Evolutionary conservation across 768 basidiomycete genomes (phyloP), one percentile per base, ranked within the genome.

Genomic region (Naganishia vaughanmartiniae): DNA sequence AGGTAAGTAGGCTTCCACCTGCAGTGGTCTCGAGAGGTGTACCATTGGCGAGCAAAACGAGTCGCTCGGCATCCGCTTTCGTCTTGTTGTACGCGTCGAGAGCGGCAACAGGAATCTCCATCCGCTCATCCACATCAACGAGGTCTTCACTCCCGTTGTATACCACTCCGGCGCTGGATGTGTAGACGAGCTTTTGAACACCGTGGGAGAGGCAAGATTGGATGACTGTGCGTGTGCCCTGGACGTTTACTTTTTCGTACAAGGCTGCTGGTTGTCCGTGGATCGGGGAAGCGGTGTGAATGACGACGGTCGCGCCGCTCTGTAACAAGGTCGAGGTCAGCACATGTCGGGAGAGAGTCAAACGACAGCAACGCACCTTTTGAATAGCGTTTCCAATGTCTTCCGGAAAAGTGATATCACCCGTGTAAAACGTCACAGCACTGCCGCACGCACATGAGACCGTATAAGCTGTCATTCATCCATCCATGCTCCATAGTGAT

Each of bases 31-130:
- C 60, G 31, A 63, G 33, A 12, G 60, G 39, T 11, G 4, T 17
- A 4, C 90, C 91, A 75, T 97, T 99, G 17, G 96, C 91, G 33
- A 84, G 87, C 2, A 99, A 83, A 10, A 97, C 89, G 45, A 90
- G 83, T 42, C 86, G 84, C 81, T 98, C 95, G 0, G 90, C 94
- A 79, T 89, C 86, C 15, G 89, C 90, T 81, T 99, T 99, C 15
- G 93, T 92, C 70, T 90, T 89, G 78, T 94, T 97, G 82, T 99
- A 99, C 0, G 90, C 89, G 80, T 97, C 93, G 80, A 93, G 84
- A 4, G 88, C 87, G 45, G 86, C 86, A 51, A 86, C 85, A 0
- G 92, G 92, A 70, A 86, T 85, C 0, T 88, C 87, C 48, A 90
- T 80, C 11, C 96, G 87, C 83, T 99, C 96, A 81, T 99, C 96